A percentile compares a stretch with the other conserved stretches of the same genome.
Conservation (phyloP, 2,329 filamentous ascomycete species). For the Fusarium staphyleae region DNA sequence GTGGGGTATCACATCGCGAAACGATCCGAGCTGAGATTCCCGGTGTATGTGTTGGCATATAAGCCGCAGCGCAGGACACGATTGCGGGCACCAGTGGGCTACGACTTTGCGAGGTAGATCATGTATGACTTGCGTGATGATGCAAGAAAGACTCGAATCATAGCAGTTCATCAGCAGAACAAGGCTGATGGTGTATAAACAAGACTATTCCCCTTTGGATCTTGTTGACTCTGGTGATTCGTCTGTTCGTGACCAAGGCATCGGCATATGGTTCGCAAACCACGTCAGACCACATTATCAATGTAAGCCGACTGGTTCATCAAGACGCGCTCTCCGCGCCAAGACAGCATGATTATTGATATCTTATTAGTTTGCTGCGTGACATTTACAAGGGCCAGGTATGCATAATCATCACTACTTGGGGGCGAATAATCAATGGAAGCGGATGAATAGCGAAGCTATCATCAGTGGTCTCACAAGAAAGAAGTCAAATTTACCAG, state of each 20-base stretch:
- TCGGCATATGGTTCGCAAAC: background rate
- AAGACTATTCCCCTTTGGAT: background rate
- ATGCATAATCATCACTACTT: no score
- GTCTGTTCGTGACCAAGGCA: background rate
- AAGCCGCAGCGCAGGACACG: background rate
- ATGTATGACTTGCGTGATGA: slow-evolving; percentile 31
- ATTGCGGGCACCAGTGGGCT: slow-evolving; percentile 4
- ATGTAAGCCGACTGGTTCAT: background rate
- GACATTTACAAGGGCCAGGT: background rate
- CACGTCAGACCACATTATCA: background rate
- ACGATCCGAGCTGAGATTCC: background rate
- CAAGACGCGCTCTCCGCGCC: background rate
- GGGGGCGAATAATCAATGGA: no score
- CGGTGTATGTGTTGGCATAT: background rate
- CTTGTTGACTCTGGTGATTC: background rate
- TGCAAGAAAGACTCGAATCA: background rate
- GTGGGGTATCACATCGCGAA: slow-evolving; percentile 6
- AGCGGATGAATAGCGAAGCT: no score
- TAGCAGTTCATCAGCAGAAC: background rate
- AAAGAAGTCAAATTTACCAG: no score
- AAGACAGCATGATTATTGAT: background rate
- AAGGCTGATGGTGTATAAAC: background rate
- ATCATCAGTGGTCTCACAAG: no score
- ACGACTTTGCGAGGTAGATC: slow-evolving; percentile 14
- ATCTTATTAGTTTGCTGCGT: no score